Conservation (phyloP, 148 eudicot species). For the Silene conica region DNA sequence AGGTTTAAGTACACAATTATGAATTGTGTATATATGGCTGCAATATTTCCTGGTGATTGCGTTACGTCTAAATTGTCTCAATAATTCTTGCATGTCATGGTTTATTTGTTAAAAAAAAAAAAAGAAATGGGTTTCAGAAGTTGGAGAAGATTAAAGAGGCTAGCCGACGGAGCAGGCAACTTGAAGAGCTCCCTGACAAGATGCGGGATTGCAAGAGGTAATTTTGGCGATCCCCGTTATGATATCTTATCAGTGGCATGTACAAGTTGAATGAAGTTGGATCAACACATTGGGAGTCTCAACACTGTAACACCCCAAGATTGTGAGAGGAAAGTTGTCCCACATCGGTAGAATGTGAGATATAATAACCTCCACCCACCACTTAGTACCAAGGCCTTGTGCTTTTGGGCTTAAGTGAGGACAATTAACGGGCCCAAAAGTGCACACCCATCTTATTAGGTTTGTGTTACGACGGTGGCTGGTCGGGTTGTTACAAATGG, state of each 20-base stretch:
- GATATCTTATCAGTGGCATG: background rate
- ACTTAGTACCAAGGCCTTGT: too few species aligned
- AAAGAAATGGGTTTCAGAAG: constrained; percentile 95
- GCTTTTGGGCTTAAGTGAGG: too few species aligned
- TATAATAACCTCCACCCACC: too few species aligned
- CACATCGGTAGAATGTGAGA: too few species aligned
- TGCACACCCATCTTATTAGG: too few species aligned
- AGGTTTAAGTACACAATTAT: background rate
- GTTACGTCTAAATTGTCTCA: background rate
- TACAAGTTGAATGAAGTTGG: background rate
- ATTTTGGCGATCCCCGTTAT: background rate
- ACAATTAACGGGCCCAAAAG: too few species aligned
- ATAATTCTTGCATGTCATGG: background rate
- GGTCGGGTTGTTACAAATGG: too few species aligned
- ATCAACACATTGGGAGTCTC: background rate
- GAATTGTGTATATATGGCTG: background rate
- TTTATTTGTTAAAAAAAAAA: constrained; percentile 5
- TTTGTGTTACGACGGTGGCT: too few species aligned
- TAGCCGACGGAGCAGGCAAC: constrained; percentile 78
- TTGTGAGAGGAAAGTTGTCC: too few species aligned
- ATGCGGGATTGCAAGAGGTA: constrained; percentile 99
- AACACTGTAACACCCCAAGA: too few species aligned
- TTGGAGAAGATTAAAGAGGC: constrained; percentile 96
- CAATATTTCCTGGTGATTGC: background rate
- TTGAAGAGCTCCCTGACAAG: constrained; percentile 96